These are phyloP conservation scores for Saccharomycopsis phalli DNA, from an alignment of 1,139 yeast genomes.

Conservation along the genomic window DNA sequence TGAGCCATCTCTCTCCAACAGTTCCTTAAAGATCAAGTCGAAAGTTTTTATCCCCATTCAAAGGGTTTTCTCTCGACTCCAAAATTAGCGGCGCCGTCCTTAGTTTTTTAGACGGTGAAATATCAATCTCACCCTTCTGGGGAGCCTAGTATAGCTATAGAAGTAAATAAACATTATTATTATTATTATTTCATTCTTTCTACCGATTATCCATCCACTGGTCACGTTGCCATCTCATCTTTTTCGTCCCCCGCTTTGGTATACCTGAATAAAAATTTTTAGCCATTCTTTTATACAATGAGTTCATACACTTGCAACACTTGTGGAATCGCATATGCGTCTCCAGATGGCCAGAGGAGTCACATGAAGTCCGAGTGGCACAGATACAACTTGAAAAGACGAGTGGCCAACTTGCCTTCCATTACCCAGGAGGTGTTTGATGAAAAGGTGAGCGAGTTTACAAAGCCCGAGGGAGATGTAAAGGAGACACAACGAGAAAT, in stretches of 20 bases:
- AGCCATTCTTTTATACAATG: slow-evolving; percentile 3
- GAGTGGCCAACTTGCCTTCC: slow-evolving; percentile 83
- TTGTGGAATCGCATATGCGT: slow-evolving; percentile 69
- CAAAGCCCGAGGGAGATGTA: slow-evolving; percentile 37
- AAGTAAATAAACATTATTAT: too few relatives aligned
- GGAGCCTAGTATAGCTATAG: too few relatives aligned
- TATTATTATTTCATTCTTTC: too few relatives aligned
- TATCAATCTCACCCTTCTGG: too few relatives aligned
- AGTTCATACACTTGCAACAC: slow-evolving; percentile 74
- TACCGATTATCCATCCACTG: too few relatives aligned
- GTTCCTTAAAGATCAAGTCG: too few relatives aligned
- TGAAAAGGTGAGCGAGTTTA: slow-evolving; percentile 51
- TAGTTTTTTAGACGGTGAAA: too few relatives aligned
- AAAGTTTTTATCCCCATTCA: too few relatives aligned
- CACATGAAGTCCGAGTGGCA: slow-evolving; percentile 96
- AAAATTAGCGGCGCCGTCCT: too few relatives aligned
- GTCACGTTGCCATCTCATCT: too few relatives aligned
- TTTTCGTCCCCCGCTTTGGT: background rate
- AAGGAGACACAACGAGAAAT: slow-evolving; percentile 50
- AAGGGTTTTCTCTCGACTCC: too few relatives aligned
- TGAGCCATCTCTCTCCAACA: too few relatives aligned
- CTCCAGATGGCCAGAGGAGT: slow-evolving; percentile 71
- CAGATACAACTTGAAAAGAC: slow-evolving; percentile 82
- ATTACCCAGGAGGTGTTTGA: slow-evolving; percentile 71
- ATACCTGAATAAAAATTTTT: background rate